Evolutionary conservation across 2,329 filamentous ascomycete genomes (phyloP).

Genomic region (Apiospora hydei): DNA sequence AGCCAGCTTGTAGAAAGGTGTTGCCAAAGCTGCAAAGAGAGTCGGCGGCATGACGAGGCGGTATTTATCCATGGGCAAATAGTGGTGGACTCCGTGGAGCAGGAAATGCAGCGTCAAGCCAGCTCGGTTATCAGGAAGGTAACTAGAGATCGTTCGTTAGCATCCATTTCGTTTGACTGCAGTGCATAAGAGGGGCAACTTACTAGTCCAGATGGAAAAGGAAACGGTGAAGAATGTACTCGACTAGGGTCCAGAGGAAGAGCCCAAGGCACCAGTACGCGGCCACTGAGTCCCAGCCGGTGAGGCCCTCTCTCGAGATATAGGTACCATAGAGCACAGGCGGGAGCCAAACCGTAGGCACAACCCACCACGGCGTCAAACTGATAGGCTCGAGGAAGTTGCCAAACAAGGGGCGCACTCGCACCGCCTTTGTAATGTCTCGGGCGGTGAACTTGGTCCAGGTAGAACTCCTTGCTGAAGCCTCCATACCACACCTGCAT

Average conservation of each 20-base stretch:
- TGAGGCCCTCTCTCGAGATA: constrained; percentile 68
- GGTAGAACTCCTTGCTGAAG: constrained; percentile 95
- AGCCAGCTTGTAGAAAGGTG: constrained; percentile 91
- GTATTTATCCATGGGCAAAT: constrained; percentile 98
- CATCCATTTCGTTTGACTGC: neutral
- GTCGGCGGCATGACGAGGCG: constrained; percentile 96
- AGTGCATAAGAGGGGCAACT: constrained; percentile 43
- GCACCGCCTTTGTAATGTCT: constrained; percentile 94
- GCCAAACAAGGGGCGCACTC: constrained; percentile 90
- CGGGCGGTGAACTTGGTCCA: constrained; percentile 94
- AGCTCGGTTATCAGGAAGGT: constrained; percentile 90
- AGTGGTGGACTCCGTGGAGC: constrained; percentile 96
- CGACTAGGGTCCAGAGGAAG: constrained; percentile 85
- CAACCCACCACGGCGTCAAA: constrained; percentile 92
- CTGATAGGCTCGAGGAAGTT: constrained; percentile 98
- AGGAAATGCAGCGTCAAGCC: constrained; percentile 88
- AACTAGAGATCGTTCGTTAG: constrained; percentile 59
- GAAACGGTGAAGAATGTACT: constrained; percentile 88
- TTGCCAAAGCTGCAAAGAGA: constrained; percentile 82
- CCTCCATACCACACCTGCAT: constrained; percentile 87
- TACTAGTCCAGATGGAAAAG: constrained; percentile 95
- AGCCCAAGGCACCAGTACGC: constrained; percentile 76
- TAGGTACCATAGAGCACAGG: constrained; percentile 75
- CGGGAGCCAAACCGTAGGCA: constrained; percentile 88
- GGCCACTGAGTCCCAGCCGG: constrained; percentile 53